Percentiles rank a stretch among this genome's conserved stretches.
phyloP scores from a whole-genome alignment of 768 basidiomycete genomes.

The Suillus subaureus region DNA sequence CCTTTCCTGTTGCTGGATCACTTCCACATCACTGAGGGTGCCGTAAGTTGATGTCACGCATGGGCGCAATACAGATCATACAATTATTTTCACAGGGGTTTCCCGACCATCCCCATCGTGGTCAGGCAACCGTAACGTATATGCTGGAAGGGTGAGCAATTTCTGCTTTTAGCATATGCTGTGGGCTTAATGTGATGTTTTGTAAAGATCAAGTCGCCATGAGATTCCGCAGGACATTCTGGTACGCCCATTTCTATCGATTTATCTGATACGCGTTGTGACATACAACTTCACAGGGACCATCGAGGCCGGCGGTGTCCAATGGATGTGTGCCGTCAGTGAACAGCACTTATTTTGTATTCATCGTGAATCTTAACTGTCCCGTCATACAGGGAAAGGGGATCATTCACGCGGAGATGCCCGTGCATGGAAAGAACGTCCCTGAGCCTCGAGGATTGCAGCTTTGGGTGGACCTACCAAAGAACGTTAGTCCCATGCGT shows the following conservation, averaged over 20 bases:
- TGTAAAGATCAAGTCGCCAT: slow-evolving; percentile 65
- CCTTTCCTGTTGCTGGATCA: slow-evolving; percentile 94
- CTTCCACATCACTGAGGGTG: slow-evolving; percentile 70
- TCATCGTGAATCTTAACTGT: background rate
- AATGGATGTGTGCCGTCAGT: slow-evolving; percentile 91
- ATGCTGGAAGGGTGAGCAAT: slow-evolving; percentile 73
- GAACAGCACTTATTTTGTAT: slow-evolving; percentile 8
- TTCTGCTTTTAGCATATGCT: background rate
- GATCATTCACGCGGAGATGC: slow-evolving; percentile 90
- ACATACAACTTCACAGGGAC: slow-evolving; percentile 25
- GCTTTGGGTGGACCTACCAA: slow-evolving; percentile 84
- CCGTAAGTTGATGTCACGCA: slow-evolving; percentile 44
- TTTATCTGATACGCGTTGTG: background rate
- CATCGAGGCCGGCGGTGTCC: slow-evolving; percentile 81
- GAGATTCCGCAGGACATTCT: slow-evolving; percentile 91
- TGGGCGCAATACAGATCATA: background rate
- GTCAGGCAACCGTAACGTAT: slow-evolving; percentile 88
- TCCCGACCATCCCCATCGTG: slow-evolving; percentile 92
- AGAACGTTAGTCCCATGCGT: slow-evolving; percentile 44
- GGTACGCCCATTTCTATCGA: slow-evolving; percentile 34
- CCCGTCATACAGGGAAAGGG: slow-evolving; percentile 51
- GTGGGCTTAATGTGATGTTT: background rate
- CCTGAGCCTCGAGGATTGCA: slow-evolving; percentile 85
- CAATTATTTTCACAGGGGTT: slow-evolving; percentile 58
- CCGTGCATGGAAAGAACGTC: slow-evolving; percentile 64